These are phyloP conservation scores for Russula virescens DNA, from an alignment of 768 basidiomycete genomes.

Conservation along the genomic window DNA sequence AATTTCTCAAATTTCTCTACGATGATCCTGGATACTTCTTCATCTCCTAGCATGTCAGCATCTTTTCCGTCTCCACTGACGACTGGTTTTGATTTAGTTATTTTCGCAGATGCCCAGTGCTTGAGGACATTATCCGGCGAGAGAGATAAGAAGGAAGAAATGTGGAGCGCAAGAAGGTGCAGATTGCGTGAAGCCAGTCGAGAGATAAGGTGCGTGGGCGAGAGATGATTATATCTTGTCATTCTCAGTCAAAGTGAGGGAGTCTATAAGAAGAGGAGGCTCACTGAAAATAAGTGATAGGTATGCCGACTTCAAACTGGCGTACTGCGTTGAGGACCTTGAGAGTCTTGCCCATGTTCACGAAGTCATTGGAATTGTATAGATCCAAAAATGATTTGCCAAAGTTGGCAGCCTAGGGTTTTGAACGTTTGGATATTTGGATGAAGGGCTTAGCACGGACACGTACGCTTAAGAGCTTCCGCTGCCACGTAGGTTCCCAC, in stretches of 20 bases:
- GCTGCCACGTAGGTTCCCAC: constrained; percentile 89
- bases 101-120: constrained; percentile 96
- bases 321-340: constrained; percentile 93
- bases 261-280: constrained; percentile 28
- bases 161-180: constrained; percentile 87
- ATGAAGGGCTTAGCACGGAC: not conserved
- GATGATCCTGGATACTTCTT: constrained; percentile 72
- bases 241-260: not conserved
- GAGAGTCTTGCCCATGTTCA: constrained; percentile 86
- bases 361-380: constrained; percentile 87
- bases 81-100: constrained; percentile 61
- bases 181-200: constrained; percentile 82
- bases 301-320: constrained; percentile 88
- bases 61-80: constrained; percentile 48
- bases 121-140: constrained; percentile 83
- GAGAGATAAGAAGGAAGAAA: constrained; percentile 77
- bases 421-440: not conserved
- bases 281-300: constrained; percentile 87
- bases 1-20: constrained; percentile 86
- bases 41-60: constrained; percentile 60
- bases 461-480: constrained; percentile 72
- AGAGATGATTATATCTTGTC: constrained; percentile 71
- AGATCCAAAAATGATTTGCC: constrained; percentile 91
- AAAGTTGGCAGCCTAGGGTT: constrained; percentile 84
- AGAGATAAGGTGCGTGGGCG: constrained; percentile 73